A percentile compares a stretch with the other conserved stretches of the same genome.
phyloP scores from a whole-genome alignment of 345 rosid genomes.

The Aurinia saxatilis region DNA sequence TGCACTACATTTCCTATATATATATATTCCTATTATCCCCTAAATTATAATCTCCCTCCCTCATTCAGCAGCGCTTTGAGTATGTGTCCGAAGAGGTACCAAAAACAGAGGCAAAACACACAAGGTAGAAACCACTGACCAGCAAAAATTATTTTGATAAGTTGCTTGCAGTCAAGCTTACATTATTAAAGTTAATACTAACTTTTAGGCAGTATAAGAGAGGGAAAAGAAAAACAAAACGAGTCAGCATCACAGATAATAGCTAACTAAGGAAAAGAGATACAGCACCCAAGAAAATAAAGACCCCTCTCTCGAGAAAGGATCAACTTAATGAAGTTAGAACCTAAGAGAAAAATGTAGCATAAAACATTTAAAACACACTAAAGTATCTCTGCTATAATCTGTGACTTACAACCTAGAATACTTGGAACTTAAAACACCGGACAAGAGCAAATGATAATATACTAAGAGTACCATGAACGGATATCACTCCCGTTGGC shows the following conservation, averaged over 20 bases:
- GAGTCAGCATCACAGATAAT: neutral
- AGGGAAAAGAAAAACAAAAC: neutral
- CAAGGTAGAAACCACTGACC: neutral
- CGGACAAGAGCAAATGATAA: too few relatives aligned
- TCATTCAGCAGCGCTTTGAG: neutral
- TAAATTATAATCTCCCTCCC: neutral
- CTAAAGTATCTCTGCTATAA: neutral
- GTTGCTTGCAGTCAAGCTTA: neutral
- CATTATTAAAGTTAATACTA: neutral
- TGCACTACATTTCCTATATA: neutral
- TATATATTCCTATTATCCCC: neutral
- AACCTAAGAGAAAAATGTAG: neutral
- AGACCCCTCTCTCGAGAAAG: neutral
- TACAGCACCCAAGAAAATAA: neutral
- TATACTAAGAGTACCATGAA: conserved; percentile 77
- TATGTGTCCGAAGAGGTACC: neutral
- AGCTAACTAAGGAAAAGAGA: neutral
- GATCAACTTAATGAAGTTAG: neutral
- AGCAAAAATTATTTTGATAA: neutral
- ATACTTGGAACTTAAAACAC: too few relatives aligned
- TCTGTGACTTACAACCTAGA: neutral
- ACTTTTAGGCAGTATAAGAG: neutral
- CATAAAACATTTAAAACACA: neutral
- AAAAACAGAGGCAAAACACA: conserved; percentile 3
- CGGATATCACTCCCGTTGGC: conserved; percentile 99